phyloP scores from a whole-genome alignment of 306 rosid genomes.

The Neltuma alba region DNA sequence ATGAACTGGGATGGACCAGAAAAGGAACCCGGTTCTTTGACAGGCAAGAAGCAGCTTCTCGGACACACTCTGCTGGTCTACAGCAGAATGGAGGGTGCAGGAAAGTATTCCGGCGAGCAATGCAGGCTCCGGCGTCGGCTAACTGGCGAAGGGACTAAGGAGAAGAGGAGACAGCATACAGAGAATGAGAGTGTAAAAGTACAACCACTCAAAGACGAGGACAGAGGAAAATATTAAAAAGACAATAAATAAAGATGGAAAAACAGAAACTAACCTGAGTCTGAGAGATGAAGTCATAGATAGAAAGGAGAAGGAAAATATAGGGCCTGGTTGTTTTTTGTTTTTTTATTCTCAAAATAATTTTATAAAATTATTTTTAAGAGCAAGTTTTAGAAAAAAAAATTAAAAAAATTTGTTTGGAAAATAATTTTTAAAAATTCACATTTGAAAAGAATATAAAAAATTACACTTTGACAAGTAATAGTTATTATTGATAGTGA shows the following conservation, averaged over 20 bases:
- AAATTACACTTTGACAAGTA: no score
- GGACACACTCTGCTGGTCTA: conserved; percentile 1
- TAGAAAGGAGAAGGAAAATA: not conserved
- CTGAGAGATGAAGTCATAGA: conserved; percentile 2
- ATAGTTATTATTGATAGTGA: no score
- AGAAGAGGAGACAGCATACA: conserved; percentile 49
- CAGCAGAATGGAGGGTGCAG: not conserved
- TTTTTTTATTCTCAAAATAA: no score
- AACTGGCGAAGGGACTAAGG: no score
- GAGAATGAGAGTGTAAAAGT: conserved; percentile 66
- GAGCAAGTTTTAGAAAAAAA: no score
- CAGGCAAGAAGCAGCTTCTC: conserved; percentile 13
- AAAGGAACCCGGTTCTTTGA: conserved; percentile 21
- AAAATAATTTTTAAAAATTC: no score
- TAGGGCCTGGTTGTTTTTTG: no score
- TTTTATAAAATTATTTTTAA: no score
- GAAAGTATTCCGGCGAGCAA: conserved; percentile 27
- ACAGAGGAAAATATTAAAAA: conserved; percentile 26
- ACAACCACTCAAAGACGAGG: conserved; percentile 63
- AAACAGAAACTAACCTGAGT: conserved; percentile 20
- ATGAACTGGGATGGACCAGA: conserved; percentile 28
- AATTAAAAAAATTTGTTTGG: no score
- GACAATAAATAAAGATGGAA: conserved; percentile 6
- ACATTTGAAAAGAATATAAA: no score
- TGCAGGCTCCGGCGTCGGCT: conserved; percentile 36